Percentiles rank a stretch among this genome's conserved stretches.
These are phyloP conservation scores for Aspergillus intermedius DNA, from an alignment of 2,329 filamentous ascomycete species.

Conservation along the genomic window DNA sequence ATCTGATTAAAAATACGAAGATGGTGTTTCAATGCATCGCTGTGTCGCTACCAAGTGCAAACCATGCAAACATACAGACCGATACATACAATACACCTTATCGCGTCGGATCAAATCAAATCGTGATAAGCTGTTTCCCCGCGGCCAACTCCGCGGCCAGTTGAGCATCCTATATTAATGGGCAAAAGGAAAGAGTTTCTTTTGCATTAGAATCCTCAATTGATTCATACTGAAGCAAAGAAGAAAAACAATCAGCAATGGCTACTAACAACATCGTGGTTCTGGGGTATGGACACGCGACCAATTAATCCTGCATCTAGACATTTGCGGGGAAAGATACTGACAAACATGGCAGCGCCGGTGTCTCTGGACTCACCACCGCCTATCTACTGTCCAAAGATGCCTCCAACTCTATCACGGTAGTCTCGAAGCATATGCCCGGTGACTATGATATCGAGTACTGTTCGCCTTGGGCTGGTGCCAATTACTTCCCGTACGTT, in stretches of 20 bases:
- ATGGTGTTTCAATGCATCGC: not conserved
- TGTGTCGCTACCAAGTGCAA: not conserved
- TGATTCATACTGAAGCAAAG: not conserved
- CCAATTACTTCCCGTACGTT: conserved; percentile 66
- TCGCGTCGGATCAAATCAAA: not conserved
- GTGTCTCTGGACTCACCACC: conserved; percentile 60
- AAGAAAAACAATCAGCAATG: conserved; percentile 15
- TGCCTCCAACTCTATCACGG: conserved; percentile 54
- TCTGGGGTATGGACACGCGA: conserved; percentile 25
- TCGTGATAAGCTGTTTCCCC: not conserved
- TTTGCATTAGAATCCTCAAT: not conserved
- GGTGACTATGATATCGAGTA: conserved; percentile 91
- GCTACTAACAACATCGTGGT: conserved; percentile 33
- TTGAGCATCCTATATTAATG: not conserved
- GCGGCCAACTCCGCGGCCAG: not conserved
- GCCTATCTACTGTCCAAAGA: conserved; percentile 56
- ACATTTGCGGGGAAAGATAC: not conserved
- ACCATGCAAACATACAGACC: not conserved
- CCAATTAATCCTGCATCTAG: too few relatives aligned
- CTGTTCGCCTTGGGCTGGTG: conserved; percentile 81
- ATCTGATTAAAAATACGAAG: too few relatives aligned
- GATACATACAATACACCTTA: not conserved
- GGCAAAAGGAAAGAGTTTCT: too few relatives aligned
- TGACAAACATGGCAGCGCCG: conserved; percentile 44
- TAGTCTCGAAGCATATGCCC: conserved; percentile 84